A percentile compares a stretch with the other conserved stretches of the same genome.
Conservation (phyloP, 1,284 basidiomycete genomes). For the Polyporus tsugae region DNA sequence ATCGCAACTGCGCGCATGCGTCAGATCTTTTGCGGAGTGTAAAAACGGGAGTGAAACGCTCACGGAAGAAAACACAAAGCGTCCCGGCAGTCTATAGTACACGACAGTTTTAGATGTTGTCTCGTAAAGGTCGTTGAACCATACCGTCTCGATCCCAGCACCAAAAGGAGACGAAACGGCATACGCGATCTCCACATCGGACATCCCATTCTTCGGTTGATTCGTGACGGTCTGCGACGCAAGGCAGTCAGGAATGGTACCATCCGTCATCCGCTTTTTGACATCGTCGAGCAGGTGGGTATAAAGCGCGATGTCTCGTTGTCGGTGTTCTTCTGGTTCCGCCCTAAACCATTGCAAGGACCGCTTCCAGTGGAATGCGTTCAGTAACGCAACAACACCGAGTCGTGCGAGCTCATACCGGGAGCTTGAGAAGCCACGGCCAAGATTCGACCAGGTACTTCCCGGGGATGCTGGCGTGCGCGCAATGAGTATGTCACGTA, state of each 20-base stretch:
- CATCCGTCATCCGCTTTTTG: conserved; percentile 51
- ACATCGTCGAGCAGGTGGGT: conserved; percentile 55
- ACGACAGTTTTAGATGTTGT: too few species aligned
- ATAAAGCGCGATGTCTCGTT: conserved; percentile 53
- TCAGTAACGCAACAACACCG: too few species aligned
- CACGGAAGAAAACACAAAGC: conserved; percentile 51
- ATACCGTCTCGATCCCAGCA: conserved; percentile 58
- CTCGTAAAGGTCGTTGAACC: conserved; percentile 9
- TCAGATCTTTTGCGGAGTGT: conserved; percentile 42
- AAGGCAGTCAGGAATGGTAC: conserved; percentile 52
- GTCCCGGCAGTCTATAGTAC: conserved; percentile 49
- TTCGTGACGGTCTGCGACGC: conserved; percentile 51
- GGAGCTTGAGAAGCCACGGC: conserved; percentile 58
- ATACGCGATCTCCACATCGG: conserved; percentile 56
- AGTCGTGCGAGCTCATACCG: conserved; percentile 36
- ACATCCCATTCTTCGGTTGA: conserved; percentile 51
- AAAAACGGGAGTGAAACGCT: conserved; percentile 35
- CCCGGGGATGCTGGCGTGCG: conserved; percentile 53
- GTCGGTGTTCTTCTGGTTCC: conserved; percentile 49
- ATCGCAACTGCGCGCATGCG: conserved; percentile 42
- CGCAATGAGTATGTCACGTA: background rate
- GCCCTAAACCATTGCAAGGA: conserved; percentile 54
- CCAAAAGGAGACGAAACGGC: conserved; percentile 55
- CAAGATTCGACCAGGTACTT: conserved; percentile 61
- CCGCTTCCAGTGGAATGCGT: conserved; percentile 32